phyloP scores from a whole-genome alignment of 1,139 yeast species.

The Yamadazyma atlantica region DNA sequence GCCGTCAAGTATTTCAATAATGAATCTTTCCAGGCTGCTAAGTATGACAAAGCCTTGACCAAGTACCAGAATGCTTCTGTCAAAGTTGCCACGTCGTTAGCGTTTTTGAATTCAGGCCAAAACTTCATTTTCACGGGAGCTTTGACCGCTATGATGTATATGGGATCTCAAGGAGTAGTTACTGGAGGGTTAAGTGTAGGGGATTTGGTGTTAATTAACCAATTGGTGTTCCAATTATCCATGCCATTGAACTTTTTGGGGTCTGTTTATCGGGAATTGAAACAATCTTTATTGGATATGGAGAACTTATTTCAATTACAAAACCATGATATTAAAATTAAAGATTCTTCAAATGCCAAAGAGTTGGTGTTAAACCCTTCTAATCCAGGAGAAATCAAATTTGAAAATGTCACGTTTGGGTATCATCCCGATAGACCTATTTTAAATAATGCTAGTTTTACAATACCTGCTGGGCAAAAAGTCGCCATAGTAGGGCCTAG shows the following conservation, averaged over 20 bases:
- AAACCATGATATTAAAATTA: conserved; percentile 66
- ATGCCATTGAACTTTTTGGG: conserved; percentile 94
- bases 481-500: conserved; percentile 95
- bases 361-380: conserved; percentile 47
- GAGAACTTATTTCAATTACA: conserved; percentile 84
- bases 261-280: conserved; percentile 89
- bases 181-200: conserved; percentile 86
- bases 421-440: conserved; percentile 89
- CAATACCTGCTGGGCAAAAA: conserved; percentile 86
- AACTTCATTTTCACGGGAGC: conserved; percentile 89
- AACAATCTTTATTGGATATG: conserved; percentile 91
- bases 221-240: conserved; percentile 90
- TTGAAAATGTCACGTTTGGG: conserved; percentile 92
- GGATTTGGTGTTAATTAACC: conserved; percentile 93
- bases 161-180: conserved; percentile 96
- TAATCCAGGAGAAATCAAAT: conserved; percentile 69
- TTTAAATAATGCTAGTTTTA: conserved; percentile 73
- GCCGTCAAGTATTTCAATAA: conserved; percentile 94
- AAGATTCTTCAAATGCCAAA: conserved; percentile 60
- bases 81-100: conserved; percentile 89
- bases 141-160: conserved; percentile 94
- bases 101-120: conserved; percentile 90
- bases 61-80: conserved; percentile 80
- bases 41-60: conserved; percentile 75
- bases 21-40: conserved; percentile 73